Evolutionary conservation across 371 early-diverging fungal genomes (phyloP), one percentile per base, ranked within the genome.

Genomic region (Dichotomocladium elegans): DNA sequence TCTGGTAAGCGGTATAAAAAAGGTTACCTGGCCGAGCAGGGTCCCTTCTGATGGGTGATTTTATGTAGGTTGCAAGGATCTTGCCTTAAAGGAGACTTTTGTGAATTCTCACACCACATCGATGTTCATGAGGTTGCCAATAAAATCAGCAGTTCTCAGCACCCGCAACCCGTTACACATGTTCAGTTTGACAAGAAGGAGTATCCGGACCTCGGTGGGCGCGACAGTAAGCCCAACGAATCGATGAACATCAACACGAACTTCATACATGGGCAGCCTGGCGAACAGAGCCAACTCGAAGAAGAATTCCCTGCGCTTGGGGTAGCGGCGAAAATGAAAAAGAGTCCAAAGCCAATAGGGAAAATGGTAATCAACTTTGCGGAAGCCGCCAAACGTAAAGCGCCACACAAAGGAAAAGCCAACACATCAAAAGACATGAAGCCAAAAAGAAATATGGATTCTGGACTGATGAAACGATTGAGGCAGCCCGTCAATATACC

Each of bases 1-100:
- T 86, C 57, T 88, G 84, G 85, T 83, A 73, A 52, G 71, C 52
- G n/a, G n/a, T n/a, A n/a, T n/a, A n/a, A n/a, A n/a, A n/a, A n/a
- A n/a, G n/a, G n/a, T n/a, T n/a, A n/a, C n/a, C n/a, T n/a, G n/a
- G n/a, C n/a, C n/a, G n/a, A n/a, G n/a, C 52, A 15, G 37, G 37
- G 21, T 37, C 5, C 11, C n/a, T 35, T 35, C 4, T 35, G 4
- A 35, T 6, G 35, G 5, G 17, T n/a, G 35, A 14, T 4, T n/a
- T 6, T 5, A 0, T 35, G 17, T 25, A 81, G 83, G 82, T 57
- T 88, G 24, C 78, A 81, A 53, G 87, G 87, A 2, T 67, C 75
- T 15, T 90, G 91, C 57, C 49, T 81, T 27, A 86, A 88, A 58
- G 91, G 88, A 4, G 77, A 81, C 7, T 55, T 63, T 4, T 90